Evolutionary conservation across 148 eudicot genomes (phyloP).

Genomic region (Heliosperma pusillum): DNA sequence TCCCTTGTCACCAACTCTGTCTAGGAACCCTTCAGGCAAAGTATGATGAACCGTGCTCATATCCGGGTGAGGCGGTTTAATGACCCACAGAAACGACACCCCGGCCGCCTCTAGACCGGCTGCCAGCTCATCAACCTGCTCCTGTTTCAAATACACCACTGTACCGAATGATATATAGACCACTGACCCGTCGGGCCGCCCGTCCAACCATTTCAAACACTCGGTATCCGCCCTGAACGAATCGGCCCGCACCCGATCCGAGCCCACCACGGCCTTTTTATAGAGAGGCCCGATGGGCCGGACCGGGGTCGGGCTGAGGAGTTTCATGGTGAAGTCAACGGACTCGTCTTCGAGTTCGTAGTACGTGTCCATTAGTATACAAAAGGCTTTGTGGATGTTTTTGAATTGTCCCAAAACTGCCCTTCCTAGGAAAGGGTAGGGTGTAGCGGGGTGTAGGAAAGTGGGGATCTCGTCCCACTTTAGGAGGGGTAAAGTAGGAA

Average conservation of each 20-base stretch:
- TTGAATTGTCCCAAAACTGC: conserved; percentile 62
- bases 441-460: conserved; percentile 60
- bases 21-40: conserved; percentile 58
- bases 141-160: conserved; percentile 50
- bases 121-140: conserved; percentile 69
- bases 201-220: conserved; percentile 55
- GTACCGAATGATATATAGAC: conserved; percentile 80
- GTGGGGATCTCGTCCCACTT: conserved; percentile 75
- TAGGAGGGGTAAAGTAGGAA: conserved; percentile 53
- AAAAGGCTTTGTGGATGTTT: conserved; percentile 51
- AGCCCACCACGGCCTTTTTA: conserved; percentile 21
- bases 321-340: conserved; percentile 41
- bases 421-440: conserved; percentile 48
- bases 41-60: conserved; percentile 20
- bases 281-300: conserved; percentile 69
- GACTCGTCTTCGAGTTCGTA: conserved; percentile 62
- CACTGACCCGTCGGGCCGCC: conserved; percentile 43
- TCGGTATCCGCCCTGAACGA: conserved; percentile 48
- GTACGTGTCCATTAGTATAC: conserved; percentile 67
- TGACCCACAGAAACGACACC: conserved; percentile 68
- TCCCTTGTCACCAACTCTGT: conserved; percentile 56
- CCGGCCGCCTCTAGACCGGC: conserved; percentile 45
- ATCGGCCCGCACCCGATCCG: conserved; percentile 41
- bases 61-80: conserved; percentile 54
- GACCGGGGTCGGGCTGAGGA: conserved; percentile 35